Evolutionary conservation across 345 rosid genomes (phyloP).

Genomic region (Salix dunnii): DNA sequence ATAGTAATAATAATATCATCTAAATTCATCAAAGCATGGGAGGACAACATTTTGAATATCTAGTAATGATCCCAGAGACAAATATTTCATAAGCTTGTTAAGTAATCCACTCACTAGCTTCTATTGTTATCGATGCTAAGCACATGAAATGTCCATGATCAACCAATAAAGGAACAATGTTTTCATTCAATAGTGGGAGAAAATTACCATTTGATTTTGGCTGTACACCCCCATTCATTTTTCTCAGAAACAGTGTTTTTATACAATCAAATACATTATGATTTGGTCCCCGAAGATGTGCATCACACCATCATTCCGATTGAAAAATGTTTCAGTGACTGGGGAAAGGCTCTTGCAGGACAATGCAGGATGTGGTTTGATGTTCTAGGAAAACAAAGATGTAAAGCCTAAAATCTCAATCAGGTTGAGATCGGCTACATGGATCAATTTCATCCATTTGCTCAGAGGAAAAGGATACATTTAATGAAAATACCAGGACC

Average conservation of each 20-base stretch:
- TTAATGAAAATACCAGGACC: not conserved
- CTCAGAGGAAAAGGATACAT: not conserved
- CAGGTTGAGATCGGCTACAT: not conserved
- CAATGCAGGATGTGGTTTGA: not conserved
- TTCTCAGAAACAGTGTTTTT: not conserved
- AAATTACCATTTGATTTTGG: not conserved
- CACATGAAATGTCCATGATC: not conserved
- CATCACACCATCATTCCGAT: not conserved
- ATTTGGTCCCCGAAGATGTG: not conserved
- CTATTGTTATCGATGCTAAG: not conserved
- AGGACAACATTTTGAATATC: not conserved
- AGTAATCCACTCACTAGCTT: not conserved
- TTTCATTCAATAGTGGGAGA: not conserved
- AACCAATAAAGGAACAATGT: not conserved
- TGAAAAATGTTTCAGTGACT: not conserved
- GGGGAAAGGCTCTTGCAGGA: not conserved
- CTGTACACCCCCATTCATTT: not conserved
- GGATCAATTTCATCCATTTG: not conserved
- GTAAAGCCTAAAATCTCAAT: not conserved
- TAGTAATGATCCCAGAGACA: not conserved
- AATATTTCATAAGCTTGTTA: not conserved
- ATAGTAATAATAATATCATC: not conserved
- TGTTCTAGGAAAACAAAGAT: not conserved
- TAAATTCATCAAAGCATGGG: not conserved
- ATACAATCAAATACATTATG: not conserved